Conservation (phyloP, 2,329 filamentous ascomycete species). For the Exophiala alcalophila region DNA sequence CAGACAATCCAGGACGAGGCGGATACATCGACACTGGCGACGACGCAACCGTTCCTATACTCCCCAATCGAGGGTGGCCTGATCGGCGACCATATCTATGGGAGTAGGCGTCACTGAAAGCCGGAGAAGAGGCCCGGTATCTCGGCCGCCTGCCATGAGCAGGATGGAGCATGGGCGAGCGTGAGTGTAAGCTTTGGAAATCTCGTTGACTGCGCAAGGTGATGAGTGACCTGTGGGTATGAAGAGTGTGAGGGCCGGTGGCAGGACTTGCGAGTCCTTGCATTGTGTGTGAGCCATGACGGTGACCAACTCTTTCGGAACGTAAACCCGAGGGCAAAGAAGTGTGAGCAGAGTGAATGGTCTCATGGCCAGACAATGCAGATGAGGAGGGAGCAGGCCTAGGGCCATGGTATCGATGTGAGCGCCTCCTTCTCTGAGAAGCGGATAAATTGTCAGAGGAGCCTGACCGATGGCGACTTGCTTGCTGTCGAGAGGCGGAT, state of each 20-base stretch:
- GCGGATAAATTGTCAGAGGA: constrained; percentile 26
- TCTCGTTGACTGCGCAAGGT: constrained; percentile 27
- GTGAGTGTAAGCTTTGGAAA: constrained; percentile 22
- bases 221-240: constrained; percentile 28
- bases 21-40: constrained; percentile 23
- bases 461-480: constrained; percentile 21
- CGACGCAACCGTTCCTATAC: constrained; percentile 25
- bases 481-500: constrained; percentile 31
- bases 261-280: constrained; percentile 7
- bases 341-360: constrained; percentile 16
- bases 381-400: constrained; percentile 23
- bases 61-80: constrained; percentile 19
- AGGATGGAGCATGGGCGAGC: constrained; percentile 20
- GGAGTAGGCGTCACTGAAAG: constrained; percentile 22
- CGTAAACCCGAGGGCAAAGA: constrained; percentile 20
- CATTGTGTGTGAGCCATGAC: constrained; percentile 10
- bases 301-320: constrained; percentile 20
- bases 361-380: constrained; percentile 25
- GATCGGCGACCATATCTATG: constrained; percentile 13
- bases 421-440: constrained; percentile 15
- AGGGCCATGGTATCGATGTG: constrained; percentile 20
- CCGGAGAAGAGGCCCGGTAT: constrained; percentile 22
- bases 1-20: constrained; percentile 7
- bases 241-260: constrained; percentile 14
- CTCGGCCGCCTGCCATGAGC: constrained; percentile 10